These are phyloP conservation scores for Spiraea crenata DNA, from an alignment of 331 rosid species.

Conservation along the genomic window DNA sequence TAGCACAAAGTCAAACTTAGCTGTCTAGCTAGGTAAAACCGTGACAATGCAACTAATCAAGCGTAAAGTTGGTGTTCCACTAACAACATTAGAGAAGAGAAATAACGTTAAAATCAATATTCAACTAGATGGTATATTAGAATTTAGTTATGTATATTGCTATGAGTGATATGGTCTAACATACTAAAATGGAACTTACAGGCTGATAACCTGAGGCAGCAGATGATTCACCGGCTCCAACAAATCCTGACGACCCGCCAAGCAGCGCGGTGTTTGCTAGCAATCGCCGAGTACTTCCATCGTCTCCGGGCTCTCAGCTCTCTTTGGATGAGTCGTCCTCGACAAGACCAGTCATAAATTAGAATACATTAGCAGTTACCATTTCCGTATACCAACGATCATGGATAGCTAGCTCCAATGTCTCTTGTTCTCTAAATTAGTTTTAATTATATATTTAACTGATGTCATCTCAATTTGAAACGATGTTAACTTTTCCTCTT, in stretches of 20 bases:
- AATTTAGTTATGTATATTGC: too few relatives aligned
- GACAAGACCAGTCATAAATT: conserved; percentile 45
- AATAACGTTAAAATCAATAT: too few relatives aligned
- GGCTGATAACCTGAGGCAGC: conserved; percentile 85
- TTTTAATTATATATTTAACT: not conserved
- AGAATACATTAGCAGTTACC: not conserved
- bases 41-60: not conserved
- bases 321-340: conserved; percentile 82
- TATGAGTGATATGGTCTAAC: not conserved
- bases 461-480: conserved; percentile 10
- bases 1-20: conserved; percentile 3
- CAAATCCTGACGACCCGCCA: conserved; percentile 79
- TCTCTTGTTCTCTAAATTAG: conserved; percentile 6
- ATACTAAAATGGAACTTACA: conserved; percentile 30
- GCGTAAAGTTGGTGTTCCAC: not conserved
- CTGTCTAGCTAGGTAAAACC: not conserved
- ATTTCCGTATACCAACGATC: not conserved
- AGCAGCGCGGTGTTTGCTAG: conserved; percentile 83
- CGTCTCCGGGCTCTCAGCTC: conserved; percentile 94
- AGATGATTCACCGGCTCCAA: conserved; percentile 60
- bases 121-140: too few relatives aligned
- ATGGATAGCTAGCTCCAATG: conserved; percentile 8
- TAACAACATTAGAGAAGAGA: too few relatives aligned
- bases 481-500: not conserved
- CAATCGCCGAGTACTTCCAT: conserved; percentile 79